Percentiles rank a stretch among this genome's conserved stretches.
Evolutionary conservation across 768 basidiomycete species (phyloP).

Genomic region (Clathrus columnatus): DNA sequence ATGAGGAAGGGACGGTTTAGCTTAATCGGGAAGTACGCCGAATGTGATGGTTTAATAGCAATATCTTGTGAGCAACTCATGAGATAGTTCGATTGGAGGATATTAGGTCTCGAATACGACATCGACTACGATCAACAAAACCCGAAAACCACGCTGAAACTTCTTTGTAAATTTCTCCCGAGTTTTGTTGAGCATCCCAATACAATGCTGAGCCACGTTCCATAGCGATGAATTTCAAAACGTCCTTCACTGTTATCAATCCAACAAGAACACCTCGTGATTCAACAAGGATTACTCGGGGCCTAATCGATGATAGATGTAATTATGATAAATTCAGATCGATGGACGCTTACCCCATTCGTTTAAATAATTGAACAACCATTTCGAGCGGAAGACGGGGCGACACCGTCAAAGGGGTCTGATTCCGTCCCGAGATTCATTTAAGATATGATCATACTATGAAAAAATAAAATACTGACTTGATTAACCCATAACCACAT

Average conservation of each 20-base stretch:
- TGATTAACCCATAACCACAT: conserved; percentile 93
- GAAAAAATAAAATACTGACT: conserved; percentile 36
- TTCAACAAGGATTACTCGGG: conserved; percentile 92
- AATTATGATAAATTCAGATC: conserved; percentile 2
- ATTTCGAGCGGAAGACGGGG: conserved; percentile 91
- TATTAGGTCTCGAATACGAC: background rate
- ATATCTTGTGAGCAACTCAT: no score
- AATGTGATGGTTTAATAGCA: no score
- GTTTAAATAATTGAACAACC: conserved; percentile 94
- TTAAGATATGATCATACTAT: conserved; percentile 2
- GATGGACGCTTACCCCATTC: conserved; percentile 74
- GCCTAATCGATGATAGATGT: conserved; percentile 39
- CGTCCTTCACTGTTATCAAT: conserved; percentile 92
- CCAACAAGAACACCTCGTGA: conserved; percentile 76
- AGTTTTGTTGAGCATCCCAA: conserved; percentile 21
- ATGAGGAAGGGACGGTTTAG: no score
- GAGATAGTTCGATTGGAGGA: background rate
- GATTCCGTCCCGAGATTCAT: conserved; percentile 3
- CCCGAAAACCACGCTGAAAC: conserved; percentile 8
- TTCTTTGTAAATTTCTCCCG: conserved; percentile 2
- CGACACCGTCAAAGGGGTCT: conserved; percentile 93
- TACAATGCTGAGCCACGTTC: conserved; percentile 31
- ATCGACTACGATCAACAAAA: background rate
- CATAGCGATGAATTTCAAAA: conserved; percentile 68
- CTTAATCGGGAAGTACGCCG: no score